phyloP scores from a whole-genome alignment of 805 yeast species.

The Metschnikowia hibisci region DNA sequence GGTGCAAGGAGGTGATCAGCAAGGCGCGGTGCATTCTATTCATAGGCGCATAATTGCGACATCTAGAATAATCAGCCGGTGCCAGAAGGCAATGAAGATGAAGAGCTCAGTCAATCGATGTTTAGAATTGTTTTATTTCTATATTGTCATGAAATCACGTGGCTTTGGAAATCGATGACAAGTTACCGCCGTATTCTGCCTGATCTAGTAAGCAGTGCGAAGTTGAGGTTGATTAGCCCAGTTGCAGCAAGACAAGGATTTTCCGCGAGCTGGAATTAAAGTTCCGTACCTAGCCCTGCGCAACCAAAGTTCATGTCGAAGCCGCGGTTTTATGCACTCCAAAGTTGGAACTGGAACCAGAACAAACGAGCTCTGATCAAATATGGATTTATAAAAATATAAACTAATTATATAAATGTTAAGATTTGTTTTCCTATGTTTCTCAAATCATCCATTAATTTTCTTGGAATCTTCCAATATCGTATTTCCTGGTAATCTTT shows the following conservation, averaged over 20 bases:
- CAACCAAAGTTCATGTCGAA: not conserved
- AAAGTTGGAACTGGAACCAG: not conserved
- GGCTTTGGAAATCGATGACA: no score
- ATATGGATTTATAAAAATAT: no score
- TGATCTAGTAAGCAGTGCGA: not conserved
- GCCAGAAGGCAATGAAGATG: not conserved
- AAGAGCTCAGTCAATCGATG: no score
- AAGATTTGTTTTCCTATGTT: no score
- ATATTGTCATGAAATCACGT: no score
- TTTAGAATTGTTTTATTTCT: no score
- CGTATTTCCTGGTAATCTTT: no score
- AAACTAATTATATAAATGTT: no score
- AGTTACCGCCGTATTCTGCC: not conserved
- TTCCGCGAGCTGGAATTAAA: not conserved
- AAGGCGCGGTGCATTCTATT: slow-evolving; percentile 3
- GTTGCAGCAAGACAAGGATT: not conserved
- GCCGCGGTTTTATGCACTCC: not conserved
- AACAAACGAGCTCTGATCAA: no score
- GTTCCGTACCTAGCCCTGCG: not conserved
- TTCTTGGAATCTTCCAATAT: no score
- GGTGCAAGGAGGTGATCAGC: slow-evolving; percentile 1
- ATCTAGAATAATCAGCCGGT: not conserved
- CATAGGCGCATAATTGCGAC: slow-evolving; percentile 3
- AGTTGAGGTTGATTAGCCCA: not conserved
- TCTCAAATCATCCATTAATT: no score